phyloP scores from a whole-genome alignment of 768 basidiomycete genomes.

The Jaapia argillacea region DNA sequence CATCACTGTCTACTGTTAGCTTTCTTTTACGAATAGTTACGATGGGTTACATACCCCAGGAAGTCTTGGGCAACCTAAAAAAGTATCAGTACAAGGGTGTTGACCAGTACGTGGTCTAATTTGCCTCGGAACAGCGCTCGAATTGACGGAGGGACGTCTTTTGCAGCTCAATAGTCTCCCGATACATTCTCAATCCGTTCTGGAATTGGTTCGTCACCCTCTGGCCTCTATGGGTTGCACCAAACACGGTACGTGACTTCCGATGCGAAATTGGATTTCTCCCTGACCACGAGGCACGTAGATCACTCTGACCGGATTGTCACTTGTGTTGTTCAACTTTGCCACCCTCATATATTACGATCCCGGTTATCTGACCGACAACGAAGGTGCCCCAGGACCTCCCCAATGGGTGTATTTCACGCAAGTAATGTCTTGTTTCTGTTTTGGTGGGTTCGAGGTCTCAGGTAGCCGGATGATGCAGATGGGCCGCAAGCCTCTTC shows the following conservation, averaged over 20 bases:
- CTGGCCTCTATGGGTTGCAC: constrained; percentile 78
- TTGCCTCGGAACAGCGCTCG: background rate
- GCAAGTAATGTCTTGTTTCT: constrained; percentile 29
- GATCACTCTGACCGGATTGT: constrained; percentile 86
- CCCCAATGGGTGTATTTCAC: constrained; percentile 90
- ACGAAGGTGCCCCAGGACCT: constrained; percentile 47
- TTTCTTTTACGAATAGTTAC: too few species aligned
- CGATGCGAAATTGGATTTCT: background rate
- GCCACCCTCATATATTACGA: constrained; percentile 77
- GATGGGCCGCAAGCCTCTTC: constrained; percentile 86
- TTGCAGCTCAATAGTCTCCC: constrained; percentile 62
- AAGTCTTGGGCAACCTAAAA: constrained; percentile 64
- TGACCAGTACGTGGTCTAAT: constrained; percentile 50
- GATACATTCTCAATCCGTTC: constrained; percentile 71
- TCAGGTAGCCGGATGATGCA: constrained; percentile 19
- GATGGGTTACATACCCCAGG: constrained; percentile 58
- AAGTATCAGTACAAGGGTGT: constrained; percentile 74
- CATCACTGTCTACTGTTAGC: too few species aligned
- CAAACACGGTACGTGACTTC: constrained; percentile 63
- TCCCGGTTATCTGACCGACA: constrained; percentile 61
- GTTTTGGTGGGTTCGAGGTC: background rate
- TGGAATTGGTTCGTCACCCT: constrained; percentile 90
- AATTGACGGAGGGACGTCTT: background rate
- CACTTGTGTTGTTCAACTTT: constrained; percentile 78
- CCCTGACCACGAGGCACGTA: constrained; percentile 18